Conservation (phyloP, 139 green algal species). For the Chlorella sp. region DNA sequence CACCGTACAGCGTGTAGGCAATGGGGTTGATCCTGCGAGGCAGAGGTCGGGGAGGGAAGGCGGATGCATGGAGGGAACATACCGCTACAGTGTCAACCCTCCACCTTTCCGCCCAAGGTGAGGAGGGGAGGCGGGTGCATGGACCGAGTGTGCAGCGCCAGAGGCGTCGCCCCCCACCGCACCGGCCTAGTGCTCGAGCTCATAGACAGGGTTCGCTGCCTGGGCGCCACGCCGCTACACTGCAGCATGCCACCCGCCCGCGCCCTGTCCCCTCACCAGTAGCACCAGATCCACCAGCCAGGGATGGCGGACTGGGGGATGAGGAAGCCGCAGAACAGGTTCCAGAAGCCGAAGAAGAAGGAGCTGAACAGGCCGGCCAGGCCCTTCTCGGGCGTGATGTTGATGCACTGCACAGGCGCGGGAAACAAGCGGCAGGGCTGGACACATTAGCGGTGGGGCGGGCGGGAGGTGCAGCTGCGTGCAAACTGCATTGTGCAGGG, state of each 20-base stretch:
- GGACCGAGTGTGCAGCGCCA: too few relatives aligned
- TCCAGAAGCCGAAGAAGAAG: conserved; percentile 66
- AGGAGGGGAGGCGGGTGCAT: too few relatives aligned
- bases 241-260: neutral
- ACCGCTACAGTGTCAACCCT: too few relatives aligned
- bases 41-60: neutral
- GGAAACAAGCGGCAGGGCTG: conserved; percentile 22
- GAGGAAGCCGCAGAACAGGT: conserved; percentile 62
- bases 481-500: too few relatives aligned
- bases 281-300: conserved; percentile 59
- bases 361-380: conserved; percentile 31
- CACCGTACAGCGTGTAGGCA: conserved; percentile 40
- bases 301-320: conserved; percentile 48
- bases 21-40: conserved; percentile 39
- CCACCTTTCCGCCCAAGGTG: too few relatives aligned
- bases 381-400: conserved; percentile 27
- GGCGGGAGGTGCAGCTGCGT: too few relatives aligned
- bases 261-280: conserved; percentile 17
- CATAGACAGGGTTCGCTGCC: neutral
- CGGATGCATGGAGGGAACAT: too few relatives aligned
- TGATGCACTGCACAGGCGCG: conserved; percentile 18
- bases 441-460: too few relatives aligned
- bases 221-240: neutral
- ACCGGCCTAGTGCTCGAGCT: too few relatives aligned
- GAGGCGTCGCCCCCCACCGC: too few relatives aligned